Conservation (phyloP, 805 yeast genomes). For the Zygoascus tannicola region DNA sequence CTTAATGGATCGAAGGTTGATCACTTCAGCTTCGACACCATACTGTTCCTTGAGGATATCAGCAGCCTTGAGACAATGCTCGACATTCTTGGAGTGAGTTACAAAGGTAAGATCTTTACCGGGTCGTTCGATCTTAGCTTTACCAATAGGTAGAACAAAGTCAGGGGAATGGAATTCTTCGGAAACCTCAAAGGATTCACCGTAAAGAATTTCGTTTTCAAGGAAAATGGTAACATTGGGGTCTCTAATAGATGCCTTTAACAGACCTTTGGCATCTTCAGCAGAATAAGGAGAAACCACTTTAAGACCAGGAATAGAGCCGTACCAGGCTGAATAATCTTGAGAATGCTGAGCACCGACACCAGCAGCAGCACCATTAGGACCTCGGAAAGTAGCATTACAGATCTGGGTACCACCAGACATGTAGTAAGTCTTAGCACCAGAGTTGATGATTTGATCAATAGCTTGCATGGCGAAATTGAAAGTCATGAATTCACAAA, state of each 20-base stretch:
- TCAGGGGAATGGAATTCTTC: constrained; percentile 87
- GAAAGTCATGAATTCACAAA: constrained; percentile 98
- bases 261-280: constrained; percentile 90
- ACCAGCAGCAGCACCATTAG: constrained; percentile 99
- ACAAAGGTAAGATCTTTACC: constrained; percentile 88
- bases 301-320: constrained; percentile 94
- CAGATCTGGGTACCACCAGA: constrained; percentile 98
- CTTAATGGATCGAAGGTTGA: constrained; percentile 93
- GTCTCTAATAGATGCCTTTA: constrained; percentile 95
- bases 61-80: constrained; percentile 83
- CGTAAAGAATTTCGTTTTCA: constrained; percentile 93
- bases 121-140: constrained; percentile 89
- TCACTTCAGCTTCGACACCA: constrained; percentile 85
- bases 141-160: constrained; percentile 85
- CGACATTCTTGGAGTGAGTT: constrained; percentile 86
- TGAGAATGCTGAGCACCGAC: constrained; percentile 99
- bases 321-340: constrained; percentile 97
- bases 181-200: constrained; percentile 79
- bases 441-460: constrained; percentile 96
- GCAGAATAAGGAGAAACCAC: constrained; percentile 93
- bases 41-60: constrained; percentile 71
- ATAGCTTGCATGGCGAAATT: constrained; percentile 99
- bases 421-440: constrained; percentile 98
- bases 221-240: constrained; percentile 96
- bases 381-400: constrained; percentile 97